A percentile compares a stretch with the other conserved stretches of the same genome.
phyloP scores from a whole-genome alignment of 164 flowering plant species.

The Liriodendron chinense region DNA sequence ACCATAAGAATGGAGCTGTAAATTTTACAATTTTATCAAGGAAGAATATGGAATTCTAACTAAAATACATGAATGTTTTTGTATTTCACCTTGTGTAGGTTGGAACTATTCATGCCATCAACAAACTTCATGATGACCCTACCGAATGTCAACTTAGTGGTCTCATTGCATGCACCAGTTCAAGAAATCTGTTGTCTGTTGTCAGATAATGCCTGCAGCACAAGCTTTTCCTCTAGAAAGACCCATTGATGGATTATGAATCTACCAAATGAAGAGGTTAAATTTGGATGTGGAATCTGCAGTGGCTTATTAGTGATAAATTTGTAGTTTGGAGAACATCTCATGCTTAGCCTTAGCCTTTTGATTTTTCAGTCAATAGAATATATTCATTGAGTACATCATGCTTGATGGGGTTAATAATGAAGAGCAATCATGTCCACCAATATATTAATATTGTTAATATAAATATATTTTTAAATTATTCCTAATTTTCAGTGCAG shows the following conservation, averaged over 20 bases:
- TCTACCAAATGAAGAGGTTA: constrained; percentile 73
- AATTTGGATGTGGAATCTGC: not conserved
- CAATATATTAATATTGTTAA: too few species aligned
- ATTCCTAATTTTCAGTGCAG: too few species aligned
- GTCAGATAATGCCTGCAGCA: constrained; percentile 98
- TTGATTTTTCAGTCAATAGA: constrained; percentile 62
- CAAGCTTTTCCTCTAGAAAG: constrained; percentile 85
- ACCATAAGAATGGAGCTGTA: too few species aligned
- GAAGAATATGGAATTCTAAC: not conserved
- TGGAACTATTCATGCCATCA: constrained; percentile 87
- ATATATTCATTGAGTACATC: constrained; percentile 92
- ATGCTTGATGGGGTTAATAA: constrained; percentile 97
- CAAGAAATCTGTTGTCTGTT: constrained; percentile 94
- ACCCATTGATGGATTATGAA: constrained; percentile 68
- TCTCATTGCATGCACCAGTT: constrained; percentile 93
- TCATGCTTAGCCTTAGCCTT: constrained; percentile 10
- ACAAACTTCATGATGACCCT: constrained; percentile 73
- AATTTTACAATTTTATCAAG: too few species aligned
- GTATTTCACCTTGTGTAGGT: constrained; percentile 45
- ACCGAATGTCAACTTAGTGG: constrained; percentile 90
- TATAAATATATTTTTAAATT: too few species aligned
- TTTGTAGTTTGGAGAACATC: not conserved
- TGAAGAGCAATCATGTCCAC: constrained; percentile 84
- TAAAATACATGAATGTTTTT: not conserved
- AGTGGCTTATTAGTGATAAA: not conserved